A percentile compares a stretch with the other conserved stretches of the same genome.
Evolutionary conservation across 805 yeast genomes (phyloP).

Genomic region (Lachancea quebecensis): DNA sequence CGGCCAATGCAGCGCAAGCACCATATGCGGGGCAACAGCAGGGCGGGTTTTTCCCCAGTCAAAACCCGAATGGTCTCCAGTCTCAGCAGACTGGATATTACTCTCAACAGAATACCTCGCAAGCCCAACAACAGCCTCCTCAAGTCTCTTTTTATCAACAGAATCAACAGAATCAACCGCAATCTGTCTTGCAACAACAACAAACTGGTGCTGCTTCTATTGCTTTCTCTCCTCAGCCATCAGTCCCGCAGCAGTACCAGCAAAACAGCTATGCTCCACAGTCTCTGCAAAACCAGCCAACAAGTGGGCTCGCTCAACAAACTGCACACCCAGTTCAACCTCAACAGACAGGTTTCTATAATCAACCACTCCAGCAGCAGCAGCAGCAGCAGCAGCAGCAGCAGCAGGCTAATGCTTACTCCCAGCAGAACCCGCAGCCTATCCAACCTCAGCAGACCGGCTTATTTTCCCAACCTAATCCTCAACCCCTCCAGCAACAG

Average conservation of each 20-base stretch:
- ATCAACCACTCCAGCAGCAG: constrained; percentile 10
- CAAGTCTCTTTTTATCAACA: constrained; percentile 5
- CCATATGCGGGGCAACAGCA: background rate
- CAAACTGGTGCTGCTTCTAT: constrained; percentile 25
- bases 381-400: constrained; percentile 4
- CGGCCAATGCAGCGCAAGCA: too few species aligned
- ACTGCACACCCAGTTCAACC: constrained; percentile 10
- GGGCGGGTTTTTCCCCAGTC: constrained; percentile 5
- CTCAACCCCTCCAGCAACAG: constrained; percentile 32
- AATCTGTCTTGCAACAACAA: constrained; percentile 10
- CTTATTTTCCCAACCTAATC: constrained; percentile 19
- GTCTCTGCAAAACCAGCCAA: constrained; percentile 14
- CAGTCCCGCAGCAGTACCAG: constrained; percentile 16
- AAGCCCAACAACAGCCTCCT: constrained; percentile 12
- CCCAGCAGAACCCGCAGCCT: constrained; percentile 23
- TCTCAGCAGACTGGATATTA: constrained; percentile 13
- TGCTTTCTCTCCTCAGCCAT: constrained; percentile 6
- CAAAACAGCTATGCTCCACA: constrained; percentile 5
- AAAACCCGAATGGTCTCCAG: constrained; percentile 3
- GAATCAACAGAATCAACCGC: background rate
- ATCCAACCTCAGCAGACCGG: constrained; percentile 29
- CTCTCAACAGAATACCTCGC: constrained; percentile 4
- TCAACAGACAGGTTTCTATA: constrained; percentile 10
- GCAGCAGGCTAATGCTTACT: constrained; percentile 5
- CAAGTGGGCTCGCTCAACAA: constrained; percentile 7